Percentiles rank a stretch among this genome's conserved stretches.
Conservation (phyloP, 2,329 filamentous ascomycete genomes). For the Fusarium mangiferae region DNA sequence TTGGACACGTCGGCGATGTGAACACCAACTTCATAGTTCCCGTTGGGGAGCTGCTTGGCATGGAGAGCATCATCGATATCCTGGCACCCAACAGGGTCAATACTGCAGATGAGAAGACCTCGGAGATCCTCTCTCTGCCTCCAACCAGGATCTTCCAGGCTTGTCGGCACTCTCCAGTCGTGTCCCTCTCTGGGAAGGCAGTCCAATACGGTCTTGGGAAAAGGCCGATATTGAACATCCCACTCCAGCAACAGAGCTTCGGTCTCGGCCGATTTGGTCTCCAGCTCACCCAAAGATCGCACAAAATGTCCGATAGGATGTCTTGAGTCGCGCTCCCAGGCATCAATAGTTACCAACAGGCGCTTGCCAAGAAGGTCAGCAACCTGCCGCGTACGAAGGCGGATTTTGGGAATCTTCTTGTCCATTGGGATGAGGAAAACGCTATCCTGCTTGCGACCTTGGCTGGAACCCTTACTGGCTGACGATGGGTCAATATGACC, state of each 20-base stretch:
- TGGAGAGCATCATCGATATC: constrained; percentile 99
- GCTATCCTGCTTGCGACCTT: constrained; percentile 86
- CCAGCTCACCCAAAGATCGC: constrained; percentile 89
- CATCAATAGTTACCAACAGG: constrained; percentile 91
- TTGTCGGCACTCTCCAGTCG: constrained; percentile 90
- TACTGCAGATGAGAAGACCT: constrained; percentile 91
- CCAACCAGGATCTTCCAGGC: constrained; percentile 86
- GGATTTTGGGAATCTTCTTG: constrained; percentile 96
- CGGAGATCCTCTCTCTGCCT: constrained; percentile 84
- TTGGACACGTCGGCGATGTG: constrained; percentile 99
- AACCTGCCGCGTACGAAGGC: constrained; percentile 89
- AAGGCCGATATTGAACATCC: constrained; percentile 97
- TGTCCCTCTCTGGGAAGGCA: constrained; percentile 92
- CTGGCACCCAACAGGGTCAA: constrained; percentile 94
- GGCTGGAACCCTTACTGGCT: constrained; percentile 75
- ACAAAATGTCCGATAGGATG: constrained; percentile 96
- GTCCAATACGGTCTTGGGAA: constrained; percentile 94
- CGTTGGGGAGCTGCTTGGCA: constrained; percentile 84
- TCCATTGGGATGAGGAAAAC: constrained; percentile 99
- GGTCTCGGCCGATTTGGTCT: constrained; percentile 97
- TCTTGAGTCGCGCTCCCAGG: constrained; percentile 92
- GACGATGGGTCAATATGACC: constrained; percentile 93
- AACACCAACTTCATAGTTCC: constrained; percentile 95
- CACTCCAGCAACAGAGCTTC: constrained; percentile 94
- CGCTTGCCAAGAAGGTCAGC: constrained; percentile 90